Percentiles rank a stretch among this genome's conserved stretches.
Evolutionary conservation across 2,329 filamentous ascomycete species (phyloP).

Genomic region (Paracamarosporium sp.): DNA sequence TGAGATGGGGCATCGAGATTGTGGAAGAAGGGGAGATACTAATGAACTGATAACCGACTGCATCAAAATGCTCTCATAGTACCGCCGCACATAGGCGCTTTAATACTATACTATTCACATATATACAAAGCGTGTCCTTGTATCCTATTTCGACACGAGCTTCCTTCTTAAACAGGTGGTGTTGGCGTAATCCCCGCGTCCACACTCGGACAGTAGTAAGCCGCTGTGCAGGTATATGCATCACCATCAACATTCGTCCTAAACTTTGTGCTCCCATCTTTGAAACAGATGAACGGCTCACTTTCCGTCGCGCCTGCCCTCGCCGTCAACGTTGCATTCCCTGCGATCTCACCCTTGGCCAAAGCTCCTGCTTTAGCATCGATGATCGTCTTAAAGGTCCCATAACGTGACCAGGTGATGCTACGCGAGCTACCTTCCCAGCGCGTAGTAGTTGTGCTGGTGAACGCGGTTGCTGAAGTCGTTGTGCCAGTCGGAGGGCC

Average conservation of each 20-base stretch:
- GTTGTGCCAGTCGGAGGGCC: constrained; percentile 15
- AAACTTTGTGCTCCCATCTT: constrained; percentile 22
- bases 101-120: background rate
- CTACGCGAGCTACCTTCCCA: constrained; percentile 22
- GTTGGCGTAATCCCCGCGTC: background rate
- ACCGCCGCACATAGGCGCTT: background rate
- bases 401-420: constrained; percentile 16
- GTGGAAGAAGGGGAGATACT: constrained; percentile 14
- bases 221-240: constrained; percentile 21
- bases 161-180: background rate
- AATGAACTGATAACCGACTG: constrained; percentile 3
- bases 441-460: background rate
- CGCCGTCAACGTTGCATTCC: constrained; percentile 17
- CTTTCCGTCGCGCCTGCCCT: background rate
- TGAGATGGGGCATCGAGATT: constrained; percentile 20
- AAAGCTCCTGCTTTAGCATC: constrained; percentile 8
- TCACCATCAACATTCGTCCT: constrained; percentile 14
- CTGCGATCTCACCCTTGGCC: constrained; percentile 21
- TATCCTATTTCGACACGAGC: background rate
- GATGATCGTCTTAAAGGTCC: constrained; percentile 19
- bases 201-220: constrained; percentile 25
- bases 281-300: constrained; percentile 27
- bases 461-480: constrained; percentile 5
- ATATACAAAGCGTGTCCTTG: background rate
- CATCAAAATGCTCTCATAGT: background rate